phyloP scores from a whole-genome alignment of 2,329 filamentous ascomycete genomes.

The Coniochaeta sp. region DNA sequence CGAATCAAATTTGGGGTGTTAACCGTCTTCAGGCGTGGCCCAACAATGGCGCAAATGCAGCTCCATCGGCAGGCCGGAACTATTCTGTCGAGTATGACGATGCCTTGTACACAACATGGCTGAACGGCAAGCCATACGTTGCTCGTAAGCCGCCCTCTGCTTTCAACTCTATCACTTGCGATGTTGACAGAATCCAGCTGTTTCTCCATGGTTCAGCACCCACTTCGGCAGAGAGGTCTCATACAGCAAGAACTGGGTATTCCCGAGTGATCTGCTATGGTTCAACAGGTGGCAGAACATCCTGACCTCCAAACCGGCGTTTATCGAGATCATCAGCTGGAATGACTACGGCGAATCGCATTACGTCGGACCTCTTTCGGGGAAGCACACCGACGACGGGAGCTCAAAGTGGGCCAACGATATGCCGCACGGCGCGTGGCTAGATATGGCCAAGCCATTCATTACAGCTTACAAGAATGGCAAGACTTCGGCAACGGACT shows the following conservation, averaged over 20 bases:
- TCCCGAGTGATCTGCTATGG: constrained; percentile 24
- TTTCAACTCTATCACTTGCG: not conserved
- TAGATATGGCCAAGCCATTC: constrained; percentile 31
- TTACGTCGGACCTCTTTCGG: not conserved
- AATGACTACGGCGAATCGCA: constrained; percentile 2
- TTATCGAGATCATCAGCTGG: constrained; percentile 2
- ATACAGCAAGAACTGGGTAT: constrained; percentile 2
- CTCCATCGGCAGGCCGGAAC: constrained; percentile 28
- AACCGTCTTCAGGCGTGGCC: constrained; percentile 26
- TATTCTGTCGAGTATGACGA: constrained; percentile 32
- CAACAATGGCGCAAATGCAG: constrained; percentile 37
- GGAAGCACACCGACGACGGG: not conserved
- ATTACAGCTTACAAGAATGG: constrained; percentile 6
- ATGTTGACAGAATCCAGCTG: not conserved
- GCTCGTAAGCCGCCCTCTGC: not conserved
- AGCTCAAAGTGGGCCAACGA: constrained; percentile 16
- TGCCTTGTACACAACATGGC: constrained; percentile 20
- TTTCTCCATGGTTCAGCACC: constrained; percentile 1
- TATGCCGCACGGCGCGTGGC: constrained; percentile 33
- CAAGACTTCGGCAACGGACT: constrained; percentile 9
- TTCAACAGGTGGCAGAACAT: constrained; percentile 30
- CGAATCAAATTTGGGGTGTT: not conserved
- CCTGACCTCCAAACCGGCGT: not conserved
- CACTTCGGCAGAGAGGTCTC: constrained; percentile 1
- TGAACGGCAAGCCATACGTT: constrained; percentile 13